Evolutionary conservation across 164 flowering plant species (phyloP), one percentile per base, ranked within the genome.

Genomic region (Stephania cephalantha): DNA sequence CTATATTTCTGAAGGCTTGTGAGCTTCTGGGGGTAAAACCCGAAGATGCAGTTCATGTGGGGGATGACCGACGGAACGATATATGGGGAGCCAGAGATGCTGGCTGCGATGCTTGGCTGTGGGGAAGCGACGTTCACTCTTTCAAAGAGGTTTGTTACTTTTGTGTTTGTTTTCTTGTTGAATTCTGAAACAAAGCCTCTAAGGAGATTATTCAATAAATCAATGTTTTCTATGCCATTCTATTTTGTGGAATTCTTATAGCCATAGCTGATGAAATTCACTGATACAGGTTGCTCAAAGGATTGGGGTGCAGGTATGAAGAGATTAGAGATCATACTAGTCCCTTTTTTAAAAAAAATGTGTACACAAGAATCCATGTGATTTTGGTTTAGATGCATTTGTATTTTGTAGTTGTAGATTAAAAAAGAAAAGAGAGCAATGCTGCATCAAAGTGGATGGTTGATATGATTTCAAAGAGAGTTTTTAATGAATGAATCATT

Each of bases 51-150:
- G 93, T 93, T 8, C 99, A 95, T 84, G 94, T 95, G 6, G 99
- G 98, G 69, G 99, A 95, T 85, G 99, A 95, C 74, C 90, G 98
- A 10, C 87, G 99, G 82, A 95, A 95, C 79, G 99, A 95, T 78
- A 74, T 95, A 70, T 95, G 99, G 98, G 99, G 99, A 71, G 98
- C 99, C 13, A 86, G 99, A 82, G 99, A 90, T 86, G 99, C 98
- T 13, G 99, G 99, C 30, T 95, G 99, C 75, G 99, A 95, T 81
- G 98, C 97, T 80, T 95, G 99, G 99, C 93, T 95, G 52, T 95
- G 99, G 99, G 99, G 99, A 76, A 92, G 92, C 65, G 99, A 95
- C 81, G 98, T 95, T 63, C 83, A 85, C 75, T 93, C 99, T 68
- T 92, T 95, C 80, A 87, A 86, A 77, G 98, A 95, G 97, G 98